These are phyloP conservation scores for Lactarius hengduanensis DNA, from an alignment of 768 basidiomycete species.

Conservation along the genomic window DNA sequence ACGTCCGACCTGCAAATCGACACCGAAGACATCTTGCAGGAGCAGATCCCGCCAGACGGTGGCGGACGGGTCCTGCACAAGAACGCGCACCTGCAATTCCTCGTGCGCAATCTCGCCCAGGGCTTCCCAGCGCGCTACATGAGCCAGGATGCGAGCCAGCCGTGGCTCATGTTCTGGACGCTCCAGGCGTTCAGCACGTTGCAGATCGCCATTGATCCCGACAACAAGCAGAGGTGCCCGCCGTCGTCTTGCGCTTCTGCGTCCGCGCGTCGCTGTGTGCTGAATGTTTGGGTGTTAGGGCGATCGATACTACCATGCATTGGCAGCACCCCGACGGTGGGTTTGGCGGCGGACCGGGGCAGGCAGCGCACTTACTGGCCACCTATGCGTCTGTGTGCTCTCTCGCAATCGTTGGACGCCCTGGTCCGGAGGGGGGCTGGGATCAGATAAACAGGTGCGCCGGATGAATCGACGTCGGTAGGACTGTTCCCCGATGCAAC, in stretches of 20 bases:
- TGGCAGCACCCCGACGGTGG: slow-evolving; percentile 88
- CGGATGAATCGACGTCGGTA: background rate
- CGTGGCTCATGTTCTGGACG: slow-evolving; percentile 95
- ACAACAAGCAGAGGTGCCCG: slow-evolving; percentile 71
- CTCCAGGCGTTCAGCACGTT: slow-evolving; percentile 79
- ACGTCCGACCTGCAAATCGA: slow-evolving; percentile 63
- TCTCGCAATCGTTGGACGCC: slow-evolving; percentile 75
- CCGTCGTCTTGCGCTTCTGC: background rate
- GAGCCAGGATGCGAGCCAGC: slow-evolving; percentile 90
- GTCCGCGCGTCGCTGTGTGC: slow-evolving; percentile 4
- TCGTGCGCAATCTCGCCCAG: slow-evolving; percentile 68
- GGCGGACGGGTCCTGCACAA: slow-evolving; percentile 49
- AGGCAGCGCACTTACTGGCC: slow-evolving; percentile 82
- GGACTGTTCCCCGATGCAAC: background rate
- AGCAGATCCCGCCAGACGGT: slow-evolving; percentile 46
- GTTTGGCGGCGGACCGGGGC: slow-evolving; percentile 89
- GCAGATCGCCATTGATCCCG: slow-evolving; percentile 75
- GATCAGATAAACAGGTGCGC: slow-evolving; percentile 78
- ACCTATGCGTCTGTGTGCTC: slow-evolving; percentile 88
- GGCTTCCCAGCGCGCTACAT: slow-evolving; percentile 78
- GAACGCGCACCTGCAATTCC: slow-evolving; percentile 70
- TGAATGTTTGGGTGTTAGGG: slow-evolving; percentile 43
- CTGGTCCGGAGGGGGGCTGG: slow-evolving; percentile 78
- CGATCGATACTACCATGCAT: slow-evolving; percentile 73
- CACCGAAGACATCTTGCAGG: slow-evolving; percentile 63